Conservation (phyloP, 177 flowering plant species). For the Vitis hybrid region DNA sequence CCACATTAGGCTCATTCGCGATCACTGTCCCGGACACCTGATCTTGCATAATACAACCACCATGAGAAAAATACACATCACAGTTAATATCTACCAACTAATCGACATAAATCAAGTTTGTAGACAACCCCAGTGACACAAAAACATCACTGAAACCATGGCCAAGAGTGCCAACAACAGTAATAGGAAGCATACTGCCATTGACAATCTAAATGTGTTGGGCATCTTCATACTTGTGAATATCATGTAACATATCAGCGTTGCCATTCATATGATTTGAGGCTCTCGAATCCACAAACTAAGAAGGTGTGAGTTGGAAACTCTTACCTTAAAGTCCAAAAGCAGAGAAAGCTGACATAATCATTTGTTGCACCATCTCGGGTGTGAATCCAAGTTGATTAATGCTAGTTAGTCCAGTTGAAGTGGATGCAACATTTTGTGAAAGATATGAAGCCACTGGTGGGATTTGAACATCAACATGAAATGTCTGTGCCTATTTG, state of each 20-base stretch:
- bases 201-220: not conserved
- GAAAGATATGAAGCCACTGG: too few species aligned
- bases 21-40: too few species aligned
- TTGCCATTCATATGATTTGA: constrained; percentile 10
- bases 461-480: not conserved
- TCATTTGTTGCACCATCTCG: constrained; percentile 13
- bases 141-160: not conserved
- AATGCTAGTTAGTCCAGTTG: not conserved
- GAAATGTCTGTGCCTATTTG: not conserved
- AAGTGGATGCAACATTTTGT: too few species aligned
- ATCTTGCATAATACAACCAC: not conserved
- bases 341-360: not conserved
- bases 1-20: too few species aligned
- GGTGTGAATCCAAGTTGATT: not conserved
- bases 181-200: not conserved
- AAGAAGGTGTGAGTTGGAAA: not conserved
- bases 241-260: too few species aligned
- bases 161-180: not conserved
- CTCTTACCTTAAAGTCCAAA: too few species aligned
- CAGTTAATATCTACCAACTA: constrained; percentile 5
- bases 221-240: too few species aligned
- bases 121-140: constrained; percentile 5
- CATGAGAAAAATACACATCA: constrained; percentile 21
- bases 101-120: not conserved
- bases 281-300: not conserved